Evolutionary conservation across 2,329 filamentous ascomycete genomes (phyloP).

Genomic region (Paracorniculantispora psalliotae): DNA sequence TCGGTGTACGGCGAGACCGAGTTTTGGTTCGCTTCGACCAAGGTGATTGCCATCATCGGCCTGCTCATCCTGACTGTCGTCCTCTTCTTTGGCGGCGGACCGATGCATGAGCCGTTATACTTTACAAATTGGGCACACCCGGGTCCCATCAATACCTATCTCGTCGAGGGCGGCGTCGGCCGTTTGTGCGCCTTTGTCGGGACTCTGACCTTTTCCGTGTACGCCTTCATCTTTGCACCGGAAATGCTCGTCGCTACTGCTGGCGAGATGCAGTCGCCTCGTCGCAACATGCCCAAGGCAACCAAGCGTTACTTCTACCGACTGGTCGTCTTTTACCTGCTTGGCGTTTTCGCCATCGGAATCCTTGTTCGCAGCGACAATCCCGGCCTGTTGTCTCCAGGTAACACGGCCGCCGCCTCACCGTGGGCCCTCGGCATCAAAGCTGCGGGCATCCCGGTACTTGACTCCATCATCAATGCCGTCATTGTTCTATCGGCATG

Average conservation of each 20-base stretch:
- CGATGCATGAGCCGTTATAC: slow-evolving; percentile 37
- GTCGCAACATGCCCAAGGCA: slow-evolving; percentile 27
- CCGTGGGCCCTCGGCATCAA: slow-evolving; percentile 52
- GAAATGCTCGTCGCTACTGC: slow-evolving; percentile 26
- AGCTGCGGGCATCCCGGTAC: slow-evolving; percentile 36
- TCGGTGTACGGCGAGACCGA: slow-evolving; percentile 45
- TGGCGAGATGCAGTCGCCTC: slow-evolving; percentile 29
- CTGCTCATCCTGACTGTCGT: slow-evolving; percentile 42
- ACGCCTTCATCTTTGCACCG: slow-evolving; percentile 23
- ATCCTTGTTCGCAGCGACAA: slow-evolving; percentile 27
- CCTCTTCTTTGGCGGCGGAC: slow-evolving; percentile 43
- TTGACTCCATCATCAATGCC: slow-evolving; percentile 48
- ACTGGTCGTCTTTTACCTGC: slow-evolving; percentile 24
- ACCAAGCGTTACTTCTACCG: slow-evolving; percentile 26
- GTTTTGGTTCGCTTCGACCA: slow-evolving; percentile 43
- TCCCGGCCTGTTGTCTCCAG: slow-evolving; percentile 29
- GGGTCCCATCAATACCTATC: slow-evolving; percentile 24
- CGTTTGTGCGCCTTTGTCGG: slow-evolving; percentile 51
- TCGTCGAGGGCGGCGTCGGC: slow-evolving; percentile 39
- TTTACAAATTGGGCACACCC: slow-evolving; percentile 37
- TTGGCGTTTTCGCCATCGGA: slow-evolving; percentile 26
- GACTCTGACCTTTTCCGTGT: slow-evolving; percentile 12
- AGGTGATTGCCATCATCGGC: slow-evolving; percentile 45
- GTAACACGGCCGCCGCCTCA: slow-evolving; percentile 35
- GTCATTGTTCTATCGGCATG: slow-evolving; percentile 52